Evolutionary conservation across 1,139 yeast genomes (phyloP), one percentile per base, ranked within the genome.

Genomic region (Taphrina communis): DNA sequence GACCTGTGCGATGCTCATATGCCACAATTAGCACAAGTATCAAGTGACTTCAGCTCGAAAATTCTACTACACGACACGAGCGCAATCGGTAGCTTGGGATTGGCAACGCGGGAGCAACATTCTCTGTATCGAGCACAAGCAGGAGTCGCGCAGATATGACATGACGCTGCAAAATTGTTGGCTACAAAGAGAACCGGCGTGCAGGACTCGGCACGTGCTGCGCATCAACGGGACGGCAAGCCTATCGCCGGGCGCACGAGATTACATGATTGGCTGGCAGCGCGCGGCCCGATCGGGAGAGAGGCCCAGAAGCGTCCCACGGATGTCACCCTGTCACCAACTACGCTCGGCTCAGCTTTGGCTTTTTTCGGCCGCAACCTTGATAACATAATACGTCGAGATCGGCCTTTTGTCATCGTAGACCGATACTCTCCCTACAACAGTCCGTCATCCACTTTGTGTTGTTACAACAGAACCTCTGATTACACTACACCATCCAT

Each of bases 351-450:
- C 53, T 25, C 53, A n/a, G 31, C 12, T 21, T 21, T 21, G 53
- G 53, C 36, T 50, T 21, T 44, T 44, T 17, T 44, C n/a, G 48
- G 48, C 48, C 48, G 48, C 48, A 44, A 44, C 48, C 21, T 21
- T 50, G 53, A 50, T 50, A 50, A 50, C 53, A 50, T 50, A 50
- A 50, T 50, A 44, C 48, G 48, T 44, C 48, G 48, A 44, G 48
- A 12, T 44, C 48, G 48, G 17, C 48, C 48, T n/a, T 44, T 25
- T 25, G 31, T 25, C 31, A 25, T 25, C 31, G 31, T 25, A 25
- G 31, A 25, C 31, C 31, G 31, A 25, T 25, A 4, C 31, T 4
- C 31, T 25, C 31, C 4, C 31, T 25, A 25, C 31, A 25, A 2
- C 31, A 25, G 31, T 25, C 31, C 31, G 31, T 25, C 31, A 25